Base-by-base conservation (phyloP, 345 rosid species). In the Eucalyptus leucophloia region DNA sequence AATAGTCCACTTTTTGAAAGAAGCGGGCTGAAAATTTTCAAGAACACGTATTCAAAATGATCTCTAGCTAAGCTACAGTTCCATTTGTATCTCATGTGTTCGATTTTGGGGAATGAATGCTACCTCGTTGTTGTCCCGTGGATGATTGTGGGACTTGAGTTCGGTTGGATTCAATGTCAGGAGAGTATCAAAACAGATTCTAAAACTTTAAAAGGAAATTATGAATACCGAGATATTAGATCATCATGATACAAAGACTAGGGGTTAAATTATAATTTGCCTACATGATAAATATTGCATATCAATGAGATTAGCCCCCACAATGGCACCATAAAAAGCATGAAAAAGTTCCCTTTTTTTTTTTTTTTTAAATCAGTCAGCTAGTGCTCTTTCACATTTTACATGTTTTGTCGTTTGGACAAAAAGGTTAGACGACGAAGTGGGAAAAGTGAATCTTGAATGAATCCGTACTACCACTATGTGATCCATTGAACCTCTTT, bases 221-320 rank as follows among this genome's bases (percentile, higher is more conserved):
- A 21, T 1, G 7, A 10, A 77, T 11, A 21, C 1, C 24, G 8
- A 37, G 7, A 19, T 19, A 11, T 12, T 19, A 9, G 7, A 34
- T 32, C 13, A 1, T 3, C 15, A 42, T 0, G 30, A 21, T 21
- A 1, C 1, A 4, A 40, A 37, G 7, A 3, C 2, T 1, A 11
- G 15, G 3, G 28, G 7, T 4, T 21, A 37, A 21, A 37, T 37
- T 37, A 19, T 37, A 11, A 77, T 77, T 6, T 21, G 6, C 1
- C 30, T 30, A 40, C 77, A 2, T 65, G 6, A 65, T n/a, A 14
- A n/a, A n/a, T n/a, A n/a, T 4, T 65, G 77, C 40, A 8, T 37
- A 16, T 65, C 77, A n/a, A n/a, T n/a, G 40, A n/a, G 12, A 65
- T n/a, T 16, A n/a, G 62, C 23, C 40, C 1, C 37, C 8, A 11